Evolutionary conservation across 2,329 filamentous ascomycete genomes (phyloP).

Genomic region (Penicillium freii): DNA sequence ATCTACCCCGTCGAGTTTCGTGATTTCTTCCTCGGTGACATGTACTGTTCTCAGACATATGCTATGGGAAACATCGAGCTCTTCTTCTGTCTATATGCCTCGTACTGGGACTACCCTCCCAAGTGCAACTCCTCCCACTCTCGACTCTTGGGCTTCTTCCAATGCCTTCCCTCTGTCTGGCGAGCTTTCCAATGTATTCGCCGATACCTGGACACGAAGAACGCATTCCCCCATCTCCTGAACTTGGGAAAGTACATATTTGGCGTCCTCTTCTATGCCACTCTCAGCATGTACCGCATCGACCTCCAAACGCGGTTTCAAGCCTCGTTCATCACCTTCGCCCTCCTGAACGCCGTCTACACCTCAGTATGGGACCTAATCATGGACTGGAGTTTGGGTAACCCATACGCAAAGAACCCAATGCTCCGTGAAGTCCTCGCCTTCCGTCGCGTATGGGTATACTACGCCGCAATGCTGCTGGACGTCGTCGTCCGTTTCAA

Average conservation of each 20-base stretch:
- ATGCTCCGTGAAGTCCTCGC: constrained; percentile 75
- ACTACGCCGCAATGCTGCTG: constrained; percentile 79
- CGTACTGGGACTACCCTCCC: constrained; percentile 67
- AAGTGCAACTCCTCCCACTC: constrained; percentile 86
- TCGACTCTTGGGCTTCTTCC: constrained; percentile 79
- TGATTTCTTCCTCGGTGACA: constrained; percentile 96
- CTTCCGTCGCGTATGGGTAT: constrained; percentile 75
- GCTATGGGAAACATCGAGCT: constrained; percentile 83
- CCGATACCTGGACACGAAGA: constrained; percentile 81
- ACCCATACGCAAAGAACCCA: constrained; percentile 65
- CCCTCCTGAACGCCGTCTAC: constrained; percentile 79
- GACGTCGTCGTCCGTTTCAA: constrained; percentile 86
- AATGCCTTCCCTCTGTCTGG: constrained; percentile 81
- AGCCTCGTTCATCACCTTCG: constrained; percentile 75
- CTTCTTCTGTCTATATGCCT: constrained; percentile 92
- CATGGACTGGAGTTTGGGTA: constrained; percentile 94
- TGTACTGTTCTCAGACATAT: constrained; percentile 95
- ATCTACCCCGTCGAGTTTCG: constrained; percentile 93
- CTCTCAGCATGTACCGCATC: constrained; percentile 80
- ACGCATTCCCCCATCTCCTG: constrained; percentile 85
- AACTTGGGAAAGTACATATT: constrained; percentile 90
- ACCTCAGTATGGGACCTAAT: constrained; percentile 87
- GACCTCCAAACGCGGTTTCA: constrained; percentile 55
- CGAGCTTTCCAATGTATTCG: constrained; percentile 86
- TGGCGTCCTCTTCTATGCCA: constrained; percentile 76